Base-by-base conservation (phyloP, 768 basidiomycete species). In the Sporobolomyces phaffii region DNA sequence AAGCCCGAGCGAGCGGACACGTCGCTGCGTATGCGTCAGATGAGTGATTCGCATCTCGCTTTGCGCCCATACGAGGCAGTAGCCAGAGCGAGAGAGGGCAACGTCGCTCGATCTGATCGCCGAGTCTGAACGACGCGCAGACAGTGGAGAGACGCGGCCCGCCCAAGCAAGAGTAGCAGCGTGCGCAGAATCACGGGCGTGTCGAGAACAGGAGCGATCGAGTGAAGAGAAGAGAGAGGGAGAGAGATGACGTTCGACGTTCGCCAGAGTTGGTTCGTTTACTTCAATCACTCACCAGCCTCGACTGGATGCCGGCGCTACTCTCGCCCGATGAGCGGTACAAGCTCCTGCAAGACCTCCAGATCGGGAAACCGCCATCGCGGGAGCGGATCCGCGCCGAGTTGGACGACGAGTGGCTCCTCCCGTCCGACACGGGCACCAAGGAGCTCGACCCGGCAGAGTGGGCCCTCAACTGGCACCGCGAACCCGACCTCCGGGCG, bases 281-380 rank as follows among this genome's bases (percentile, higher is more conserved):
- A n/a, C n/a, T n/a, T n/a, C n/a, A n/a, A n/a, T n/a, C 53, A 36
- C 28, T 38, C 33, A 2, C 11, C 38, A 2, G n/a, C n/a, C 11
- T 14, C 29, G 20, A 33, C 59, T 31, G 29, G 31, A 60, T 64
- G 67, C 50, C 58, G 1, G n/a, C 28, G 11, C 33, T 28, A 26
- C 40, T 72, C 29, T 41, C 49, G 1, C 33, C 49, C 20, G 61
- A 73, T 18, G 31, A 45, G 28, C 41, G 72, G 22, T 38, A 38
- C 6, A 34, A 59, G 18, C 67, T 87, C 20, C 78, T 91, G 48
- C 77, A 80, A 43, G 80, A 82, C 48, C 81, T 91, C 13, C 83
- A 83, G 10, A 81, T 91, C 18, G 80, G 81, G 44, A 77, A 77
- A 22, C 74, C 84, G 28, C 87, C 87, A 13, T 81, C 85, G 43